Evolutionary conservation across 352 stramenopile species (phyloP), one percentile per base, ranked within the genome.

Genomic region (Phytophthora ramorum): DNA sequence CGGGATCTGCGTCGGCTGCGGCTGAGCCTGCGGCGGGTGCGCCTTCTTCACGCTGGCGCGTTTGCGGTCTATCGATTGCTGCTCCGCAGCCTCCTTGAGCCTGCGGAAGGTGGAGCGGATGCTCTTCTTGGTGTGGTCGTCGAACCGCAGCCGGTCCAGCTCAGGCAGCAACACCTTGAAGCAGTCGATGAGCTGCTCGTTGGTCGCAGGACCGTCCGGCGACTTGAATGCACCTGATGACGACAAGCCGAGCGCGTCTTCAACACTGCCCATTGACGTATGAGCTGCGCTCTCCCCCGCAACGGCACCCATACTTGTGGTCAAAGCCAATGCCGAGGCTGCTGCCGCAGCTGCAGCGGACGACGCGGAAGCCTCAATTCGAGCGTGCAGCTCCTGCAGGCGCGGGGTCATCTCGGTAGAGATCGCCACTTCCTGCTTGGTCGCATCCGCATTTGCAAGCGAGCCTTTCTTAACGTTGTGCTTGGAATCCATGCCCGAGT

Each of bases 71-170:
- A 75, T 47, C 34, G 66, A 38, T 48, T 75, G 65, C 53, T 81
- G 73, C 20, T 81, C 73, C 12, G 38, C 63, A 20, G 73, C 63
- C 58, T 86, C 75, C 46, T 83, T 87, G 4, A 87, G 67, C 40
- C 75, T 75, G 7, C 78, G 78, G 58, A 84, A 87, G 30, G 73
- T 79, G 4, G 55, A 34, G n/a, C 78, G 78, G 53, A 87, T 87
- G 41, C 78, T 86, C 48, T 78, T 84, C 67, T 86, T 86, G 20
- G 78, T 79, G 61, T 83, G 78, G 35, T 86, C 78, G 30, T 86
- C 78, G 44, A 86, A 86, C 17, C 78, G 73, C 30, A 86, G 63
- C 58, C 78, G 75, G 56, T 86, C 78, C 37, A 86, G 59, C 45
- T 86, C 78, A 3, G 75, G 78, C 16, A 86, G 75, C 49, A 86